Conservation (phyloP, 2,329 filamentous ascomycete species). For the Colletotrichum phormii region DNA sequence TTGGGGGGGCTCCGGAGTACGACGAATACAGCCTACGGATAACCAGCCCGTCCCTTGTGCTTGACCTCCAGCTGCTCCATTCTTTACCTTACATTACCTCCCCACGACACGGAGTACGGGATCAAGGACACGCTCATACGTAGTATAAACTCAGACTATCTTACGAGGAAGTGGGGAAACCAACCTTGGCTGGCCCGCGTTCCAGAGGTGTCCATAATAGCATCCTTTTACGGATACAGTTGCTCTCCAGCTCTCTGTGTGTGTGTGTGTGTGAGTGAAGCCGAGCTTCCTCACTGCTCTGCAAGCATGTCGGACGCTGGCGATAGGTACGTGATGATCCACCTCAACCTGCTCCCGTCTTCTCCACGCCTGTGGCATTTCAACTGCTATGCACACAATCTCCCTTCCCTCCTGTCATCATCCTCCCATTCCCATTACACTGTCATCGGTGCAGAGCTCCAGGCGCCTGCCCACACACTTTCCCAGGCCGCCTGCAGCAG, state of each 20-base stretch:
- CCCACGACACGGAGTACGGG: conserved; percentile 3
- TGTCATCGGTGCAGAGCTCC: conserved; percentile 22
- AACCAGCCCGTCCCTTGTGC: not conserved
- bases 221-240: not conserved
- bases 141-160: conserved; percentile 35
- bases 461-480: not conserved
- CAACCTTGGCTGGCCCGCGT: conserved; percentile 27
- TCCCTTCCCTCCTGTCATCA: not conserved
- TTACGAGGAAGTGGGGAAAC: conserved; percentile 31
- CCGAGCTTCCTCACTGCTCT: conserved; percentile 24
- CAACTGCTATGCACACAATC: conserved; percentile 2
- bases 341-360: not conserved
- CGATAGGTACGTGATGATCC: conserved; percentile 46
- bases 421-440: not conserved
- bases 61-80: conserved; percentile 25
- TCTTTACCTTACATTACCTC: conserved; percentile 9
- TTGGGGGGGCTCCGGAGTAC: too few relatives aligned
- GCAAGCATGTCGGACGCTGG: conserved; percentile 50
- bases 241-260: conserved; percentile 1
- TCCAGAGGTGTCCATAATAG: not conserved
- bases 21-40: too few relatives aligned
- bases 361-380: conserved; percentile 8
- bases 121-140: conserved; percentile 6
- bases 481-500: conserved; percentile 9
- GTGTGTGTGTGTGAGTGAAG: not conserved